Base-by-base conservation (phyloP, 1,284 basidiomycete genomes). In the Apiotrichum sp. region DNA sequence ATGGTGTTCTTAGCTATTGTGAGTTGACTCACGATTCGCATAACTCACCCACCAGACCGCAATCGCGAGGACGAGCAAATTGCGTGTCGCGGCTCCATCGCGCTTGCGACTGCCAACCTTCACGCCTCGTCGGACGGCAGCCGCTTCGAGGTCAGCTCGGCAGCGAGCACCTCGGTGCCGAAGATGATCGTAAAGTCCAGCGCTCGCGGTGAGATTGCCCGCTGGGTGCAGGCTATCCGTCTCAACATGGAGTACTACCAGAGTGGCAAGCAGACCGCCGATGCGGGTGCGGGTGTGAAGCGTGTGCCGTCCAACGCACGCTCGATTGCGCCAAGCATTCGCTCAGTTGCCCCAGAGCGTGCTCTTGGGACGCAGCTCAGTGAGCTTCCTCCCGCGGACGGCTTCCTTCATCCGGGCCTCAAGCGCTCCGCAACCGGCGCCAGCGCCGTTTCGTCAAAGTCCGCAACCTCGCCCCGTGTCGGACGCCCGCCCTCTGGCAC, bases 171-270 rank as follows among this genome's bases (percentile, higher is more conserved):
- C 4, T 68, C 70, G 14, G 71, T 70, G 13, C 71, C 71, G n/a
- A 90, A 88, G 71, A 90, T 93, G 83, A 96, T 88, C 70, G 81
- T 98, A 71, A 90, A 89, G 63, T 93, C 92, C 0, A 89, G 87
- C 57, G 90, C 93, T 61, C 87, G 88, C 0, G 88, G 88, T 3
- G 92, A 96, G 73, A 89, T 90, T 3, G 82, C 86, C 3, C 81
- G 89, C n/a, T 96, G 92, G 92, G 83, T 82, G 0, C 84, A 88
- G 59, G 86, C 86, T 0, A 81, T 95, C 48, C 77, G 78, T 32
- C 83, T 83, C 67, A 86, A 85, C 64, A 86, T 91, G 58, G 87
- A 90, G 38, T 86, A 83, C 79, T 75, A 72, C 52, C 67, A 64
- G 43, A 65, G 69, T 45, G 54, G 57, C n/a, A 57, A 57, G 1